phyloP scores from a whole-genome alignment of 1,139 yeast genomes.

The Wickerhamomyces sp. region DNA sequence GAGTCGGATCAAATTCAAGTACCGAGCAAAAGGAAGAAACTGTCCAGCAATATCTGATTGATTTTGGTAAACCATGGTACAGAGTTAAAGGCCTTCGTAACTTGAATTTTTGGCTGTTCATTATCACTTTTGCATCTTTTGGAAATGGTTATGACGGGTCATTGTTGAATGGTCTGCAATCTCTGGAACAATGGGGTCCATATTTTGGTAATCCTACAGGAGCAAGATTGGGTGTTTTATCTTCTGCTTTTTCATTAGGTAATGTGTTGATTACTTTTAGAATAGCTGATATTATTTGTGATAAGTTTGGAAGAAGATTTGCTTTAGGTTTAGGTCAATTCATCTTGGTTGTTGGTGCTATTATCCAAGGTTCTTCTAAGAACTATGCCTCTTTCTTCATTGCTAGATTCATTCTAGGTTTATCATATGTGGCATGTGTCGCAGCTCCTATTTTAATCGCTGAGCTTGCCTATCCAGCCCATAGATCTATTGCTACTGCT shows the following conservation, averaged over 20 bases:
- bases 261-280: constrained; percentile 14
- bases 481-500: constrained; percentile 41
- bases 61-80: constrained; percentile 8
- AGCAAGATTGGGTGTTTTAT: constrained; percentile 36
- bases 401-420: constrained; percentile 33
- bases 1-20: not conserved
- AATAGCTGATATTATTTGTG: constrained; percentile 33
- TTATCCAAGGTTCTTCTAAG: constrained; percentile 37
- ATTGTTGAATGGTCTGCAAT: constrained; percentile 44
- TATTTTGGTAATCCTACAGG: constrained; percentile 37
- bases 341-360: constrained; percentile 39
- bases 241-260: constrained; percentile 51
- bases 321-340: constrained; percentile 34
- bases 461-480: constrained; percentile 37
- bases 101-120: constrained; percentile 25
- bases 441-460: constrained; percentile 31
- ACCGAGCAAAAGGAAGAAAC: not conserved
- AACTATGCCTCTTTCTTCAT: constrained; percentile 32
- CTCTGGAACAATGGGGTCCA: constrained; percentile 20
- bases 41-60: constrained; percentile 2
- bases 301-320: constrained; percentile 39
- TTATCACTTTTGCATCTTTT: constrained; percentile 38
- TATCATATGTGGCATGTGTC: constrained; percentile 30
- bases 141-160: constrained; percentile 47
- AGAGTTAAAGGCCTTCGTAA: constrained; percentile 3